Evolutionary conservation across 2,329 filamentous ascomycete genomes (phyloP).

Genomic region (Colletotrichum australisinense): DNA sequence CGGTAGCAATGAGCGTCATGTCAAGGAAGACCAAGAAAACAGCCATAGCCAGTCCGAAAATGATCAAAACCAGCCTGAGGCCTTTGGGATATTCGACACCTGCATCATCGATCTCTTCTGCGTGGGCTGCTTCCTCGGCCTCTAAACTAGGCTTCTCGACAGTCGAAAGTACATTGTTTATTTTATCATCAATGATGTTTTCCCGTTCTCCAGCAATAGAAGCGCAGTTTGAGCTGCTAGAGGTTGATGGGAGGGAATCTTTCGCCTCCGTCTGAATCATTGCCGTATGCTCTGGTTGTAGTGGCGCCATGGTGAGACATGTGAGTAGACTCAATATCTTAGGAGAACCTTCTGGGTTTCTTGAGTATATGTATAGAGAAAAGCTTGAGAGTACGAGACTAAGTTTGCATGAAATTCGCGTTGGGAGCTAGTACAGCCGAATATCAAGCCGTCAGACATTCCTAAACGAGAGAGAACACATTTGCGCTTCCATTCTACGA

Average conservation of each 20-base stretch:
- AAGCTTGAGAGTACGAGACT: neutral
- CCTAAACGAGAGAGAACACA: neutral
- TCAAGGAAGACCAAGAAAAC: constrained; percentile 59
- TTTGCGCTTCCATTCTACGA: neutral
- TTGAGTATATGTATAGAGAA: neutral
- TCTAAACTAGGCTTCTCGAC: neutral
- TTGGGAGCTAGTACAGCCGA: neutral
- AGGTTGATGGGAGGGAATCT: neutral
- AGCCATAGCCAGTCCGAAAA: constrained; percentile 62
- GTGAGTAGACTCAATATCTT: neutral
- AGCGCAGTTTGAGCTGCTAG: neutral
- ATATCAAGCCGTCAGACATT: neutral
- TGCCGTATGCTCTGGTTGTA: neutral
- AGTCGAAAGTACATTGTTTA: neutral
- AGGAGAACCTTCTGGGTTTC: neutral
- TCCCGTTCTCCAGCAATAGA: neutral
- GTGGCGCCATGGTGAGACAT: neutral
- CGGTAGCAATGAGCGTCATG: constrained; percentile 39
- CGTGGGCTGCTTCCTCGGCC: neutral
- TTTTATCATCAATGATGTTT: neutral
- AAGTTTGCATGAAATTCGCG: neutral
- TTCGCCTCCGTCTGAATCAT: neutral
- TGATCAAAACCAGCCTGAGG: constrained; percentile 56
- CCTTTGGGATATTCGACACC: constrained; percentile 34
- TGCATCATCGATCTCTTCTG: neutral